Evolutionary conservation across 768 basidiomycete species (phyloP), one percentile per base, ranked within the genome.

Genomic region (Rhodosporidiobolus sp.): DNA sequence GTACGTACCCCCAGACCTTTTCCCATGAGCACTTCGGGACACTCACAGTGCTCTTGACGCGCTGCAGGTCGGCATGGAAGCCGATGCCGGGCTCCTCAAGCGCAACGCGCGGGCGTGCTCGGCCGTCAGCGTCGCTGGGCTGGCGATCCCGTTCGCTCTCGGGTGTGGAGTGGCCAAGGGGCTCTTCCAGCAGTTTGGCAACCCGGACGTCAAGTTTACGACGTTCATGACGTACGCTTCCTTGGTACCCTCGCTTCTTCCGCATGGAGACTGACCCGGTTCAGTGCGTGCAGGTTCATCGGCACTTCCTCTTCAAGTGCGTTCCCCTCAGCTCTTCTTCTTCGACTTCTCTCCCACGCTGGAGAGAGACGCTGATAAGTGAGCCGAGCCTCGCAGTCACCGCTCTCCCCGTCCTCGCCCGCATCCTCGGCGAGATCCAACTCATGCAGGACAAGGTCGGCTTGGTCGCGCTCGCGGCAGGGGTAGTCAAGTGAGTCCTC

Each of bases 381-480:
- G n/a, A n/a, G n/a, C n/a, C n/a, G n/a, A n/a, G n/a, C n/a, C 38
- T 43, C 38, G 38, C 38, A 43, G 38, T 84, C 78, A 84, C 83
- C 17, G 83, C 81, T 86, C 92, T 80, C 90, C 96, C 81, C 10
- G 82, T 83, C 49, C 77, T 83, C 28, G 80, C 81, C 70, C 80
- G 83, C 50, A 94, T 93, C 78, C 85, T 95, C 32, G 89, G 89
- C 2, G 90, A 91, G 74, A 84, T 89, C 73, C 89, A 89, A 78
- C 86, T 96, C 4, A 84, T 94, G 60, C 88, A 91, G 57, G 92
- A 90, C 32, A 86, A 86, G 28, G 91, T 96, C n/a, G 93, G 93
- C 2, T 84, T 90, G 1, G 87, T 92, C 50, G 87, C 87, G 0
- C 85, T 96, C 12, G 87, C 91, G 1, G 91, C 92, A 0, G 93